Conservation (phyloP, 2,329 filamentous ascomycete genomes). For the Xenoacremonium recifei region DNA sequence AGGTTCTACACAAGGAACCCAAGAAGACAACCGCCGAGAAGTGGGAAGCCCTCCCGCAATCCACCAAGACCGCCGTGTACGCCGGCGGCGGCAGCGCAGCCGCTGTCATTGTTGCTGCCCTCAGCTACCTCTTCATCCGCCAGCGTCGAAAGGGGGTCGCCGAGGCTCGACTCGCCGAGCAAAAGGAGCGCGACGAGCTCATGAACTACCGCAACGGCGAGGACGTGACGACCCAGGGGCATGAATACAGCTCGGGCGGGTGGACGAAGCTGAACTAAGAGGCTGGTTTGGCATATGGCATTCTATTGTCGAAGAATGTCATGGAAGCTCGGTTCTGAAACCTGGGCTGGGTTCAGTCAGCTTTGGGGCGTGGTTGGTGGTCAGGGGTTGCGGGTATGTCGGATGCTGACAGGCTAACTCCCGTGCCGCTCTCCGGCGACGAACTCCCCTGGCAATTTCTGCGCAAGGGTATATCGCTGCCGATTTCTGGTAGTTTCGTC, state of each 20-base stretch:
- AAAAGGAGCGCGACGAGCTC: conserved; percentile 50
- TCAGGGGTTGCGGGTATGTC: neutral
- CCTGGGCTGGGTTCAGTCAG: neutral
- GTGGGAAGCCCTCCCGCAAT: conserved; percentile 50
- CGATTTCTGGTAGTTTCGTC: neutral
- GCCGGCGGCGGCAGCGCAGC: conserved; percentile 43
- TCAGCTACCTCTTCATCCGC: conserved; percentile 53
- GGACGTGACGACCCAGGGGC: conserved; percentile 23
- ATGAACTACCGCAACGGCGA: conserved; percentile 43
- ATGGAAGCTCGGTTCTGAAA: no score
- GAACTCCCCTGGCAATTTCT: no score
- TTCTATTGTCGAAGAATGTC: neutral
- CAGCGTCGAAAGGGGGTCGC: conserved; percentile 51
- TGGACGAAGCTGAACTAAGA: conserved; percentile 8
- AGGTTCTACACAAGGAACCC: conserved; percentile 40
- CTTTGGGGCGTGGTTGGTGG: neutral
- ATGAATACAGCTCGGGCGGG: conserved; percentile 23
- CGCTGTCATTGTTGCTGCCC: conserved; percentile 38
- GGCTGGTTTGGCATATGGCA: neutral
- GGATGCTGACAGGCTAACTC: neutral
- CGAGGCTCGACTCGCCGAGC: conserved; percentile 48
- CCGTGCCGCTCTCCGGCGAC: no score
- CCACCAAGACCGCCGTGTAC: conserved; percentile 54
- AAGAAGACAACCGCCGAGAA: conserved; percentile 49
- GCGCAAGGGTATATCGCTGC: neutral